These are phyloP conservation scores for Sarcomyxa edulis DNA, from an alignment of 768 basidiomycete genomes.

Conservation along the genomic window DNA sequence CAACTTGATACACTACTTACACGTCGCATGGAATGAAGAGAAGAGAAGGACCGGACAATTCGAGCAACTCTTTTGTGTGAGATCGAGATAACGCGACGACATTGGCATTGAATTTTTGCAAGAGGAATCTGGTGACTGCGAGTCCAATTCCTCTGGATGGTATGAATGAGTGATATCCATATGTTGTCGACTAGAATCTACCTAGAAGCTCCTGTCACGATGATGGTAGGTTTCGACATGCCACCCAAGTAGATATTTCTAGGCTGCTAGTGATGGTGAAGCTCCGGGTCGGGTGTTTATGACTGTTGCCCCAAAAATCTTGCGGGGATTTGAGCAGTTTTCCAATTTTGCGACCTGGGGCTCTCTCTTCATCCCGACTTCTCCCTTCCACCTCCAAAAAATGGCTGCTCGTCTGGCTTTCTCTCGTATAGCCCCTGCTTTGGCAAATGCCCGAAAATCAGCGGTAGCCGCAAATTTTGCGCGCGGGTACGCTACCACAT, in stretches of 20 bases:
- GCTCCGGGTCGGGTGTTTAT: too few species aligned
- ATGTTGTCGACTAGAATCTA: constrained; percentile 18
- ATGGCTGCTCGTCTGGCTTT: constrained; percentile 66
- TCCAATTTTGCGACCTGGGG: too few species aligned
- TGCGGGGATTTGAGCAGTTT: too few species aligned
- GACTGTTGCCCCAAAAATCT: constrained; percentile 5
- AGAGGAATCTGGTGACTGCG: constrained; percentile 63
- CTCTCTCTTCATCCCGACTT: constrained; percentile 12
- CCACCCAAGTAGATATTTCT: too few species aligned
- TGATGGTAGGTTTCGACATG: constrained; percentile 61
- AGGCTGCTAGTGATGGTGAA: too few species aligned
- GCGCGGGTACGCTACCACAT: constrained; percentile 64
- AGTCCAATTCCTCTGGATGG: constrained; percentile 64
- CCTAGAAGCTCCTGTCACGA: constrained; percentile 88
- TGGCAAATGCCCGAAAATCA: constrained; percentile 45
- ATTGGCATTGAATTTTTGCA: constrained; percentile 54
- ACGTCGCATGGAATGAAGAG: constrained; percentile 67
- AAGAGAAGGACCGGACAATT: constrained; percentile 38
- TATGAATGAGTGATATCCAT: constrained; percentile 3
- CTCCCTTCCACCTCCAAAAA: constrained; percentile 24
- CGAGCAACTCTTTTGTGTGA: constrained; percentile 54
- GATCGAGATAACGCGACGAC: constrained; percentile 79
- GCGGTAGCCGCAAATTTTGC: constrained; percentile 33
- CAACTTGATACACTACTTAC: constrained; percentile 40
- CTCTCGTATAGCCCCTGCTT: constrained; percentile 56